Evolutionary conservation across 1,284 basidiomycete species (phyloP), one percentile per base, ranked within the genome.

Genomic region (Leccinum brunneo-olivaceum): DNA sequence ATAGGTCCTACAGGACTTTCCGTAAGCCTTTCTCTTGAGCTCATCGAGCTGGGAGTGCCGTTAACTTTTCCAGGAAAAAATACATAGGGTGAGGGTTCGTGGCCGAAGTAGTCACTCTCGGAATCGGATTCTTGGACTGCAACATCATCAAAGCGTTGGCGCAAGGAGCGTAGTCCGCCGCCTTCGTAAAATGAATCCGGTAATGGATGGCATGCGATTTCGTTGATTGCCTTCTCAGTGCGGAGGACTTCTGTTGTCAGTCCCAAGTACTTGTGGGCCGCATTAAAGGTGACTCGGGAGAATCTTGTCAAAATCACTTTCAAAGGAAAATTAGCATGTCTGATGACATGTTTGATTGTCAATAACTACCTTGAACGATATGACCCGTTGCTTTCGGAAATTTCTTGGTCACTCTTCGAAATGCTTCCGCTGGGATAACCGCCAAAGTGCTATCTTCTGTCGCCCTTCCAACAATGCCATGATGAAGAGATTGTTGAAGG

Each of bases 351-450:
- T 6, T 29, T 18, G 16, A 42, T 23, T 9, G 35, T 8, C 16
- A 16, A 27, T 16, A 53, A 58, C 35, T 54, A 82, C 87, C 87
- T 77, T 95, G 92, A 1, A 99, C 94, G 48, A 99, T 96, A 59
- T 98, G 92, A 2, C 94, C 93, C 16, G 92, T 90, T 1, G 96
- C 92, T 57, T 97, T 97, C 0, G 95, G 95, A 56, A 89, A 97
- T 61, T 95, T 93, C 64, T 92, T 90, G 1, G 94, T 98, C 34
- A 91, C 70, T 35, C 91, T 72, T 50, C 84, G 77, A 69, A 99
- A 99, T 4, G 95, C 96, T 61, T 97, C 92, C 1, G 95, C 94
- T 5, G 95, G 96, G 44, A 99, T 98, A 12, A 98, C 95, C n/a
- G 95, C 96, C 7, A 99, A 70, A 0, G 95, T 98, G 4, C 90